These are phyloP conservation scores for Crithidia fasciculata DNA, from an alignment of 208 protist genomes.

Conservation along the genomic window DNA sequence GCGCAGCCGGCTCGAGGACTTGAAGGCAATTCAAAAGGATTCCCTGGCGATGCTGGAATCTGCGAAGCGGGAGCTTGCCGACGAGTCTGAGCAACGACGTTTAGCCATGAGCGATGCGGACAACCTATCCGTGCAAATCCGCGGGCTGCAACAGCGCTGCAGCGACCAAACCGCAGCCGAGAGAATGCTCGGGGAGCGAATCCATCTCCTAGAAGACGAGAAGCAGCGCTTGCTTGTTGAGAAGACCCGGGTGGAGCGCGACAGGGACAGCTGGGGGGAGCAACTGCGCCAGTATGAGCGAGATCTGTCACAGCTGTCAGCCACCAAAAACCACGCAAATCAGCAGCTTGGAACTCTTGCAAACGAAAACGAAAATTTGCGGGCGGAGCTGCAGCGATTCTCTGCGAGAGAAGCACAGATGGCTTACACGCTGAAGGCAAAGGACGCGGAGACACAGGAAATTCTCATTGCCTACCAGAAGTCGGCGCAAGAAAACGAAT, in stretches of 20 bases:
- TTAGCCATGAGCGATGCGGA: constrained; percentile 58
- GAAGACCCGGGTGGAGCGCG: constrained; percentile 46
- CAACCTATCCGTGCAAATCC: constrained; percentile 68
- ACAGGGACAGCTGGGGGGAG: constrained; percentile 55
- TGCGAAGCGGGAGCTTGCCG: constrained; percentile 48
- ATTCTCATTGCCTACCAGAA: constrained; percentile 80
- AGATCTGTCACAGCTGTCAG: constrained; percentile 75
- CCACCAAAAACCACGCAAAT: constrained; percentile 77
- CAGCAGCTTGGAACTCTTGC: constrained; percentile 69
- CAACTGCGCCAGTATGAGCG: constrained; percentile 73
- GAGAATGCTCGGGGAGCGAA: constrained; percentile 49
- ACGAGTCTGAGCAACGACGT: constrained; percentile 45
- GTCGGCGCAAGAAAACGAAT: constrained; percentile 66
- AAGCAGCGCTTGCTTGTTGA: constrained; percentile 45
- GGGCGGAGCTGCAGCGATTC: constrained; percentile 58
- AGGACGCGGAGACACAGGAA: constrained; percentile 78
- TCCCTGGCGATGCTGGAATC: constrained; percentile 41
- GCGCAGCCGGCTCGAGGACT: constrained; percentile 54
- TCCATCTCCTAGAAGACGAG: constrained; percentile 51
- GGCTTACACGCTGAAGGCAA: constrained; percentile 68
- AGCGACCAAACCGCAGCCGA: constrained; percentile 63
- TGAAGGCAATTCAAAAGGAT: constrained; percentile 59
- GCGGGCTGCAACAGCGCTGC: constrained; percentile 70
- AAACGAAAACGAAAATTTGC: constrained; percentile 75
- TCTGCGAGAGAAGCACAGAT: constrained; percentile 59